A percentile compares a stretch with the other conserved stretches of the same genome.
Evolutionary conservation across 2,329 filamentous ascomycete genomes (phyloP).

Genomic region (Laburnicola sp.): DNA sequence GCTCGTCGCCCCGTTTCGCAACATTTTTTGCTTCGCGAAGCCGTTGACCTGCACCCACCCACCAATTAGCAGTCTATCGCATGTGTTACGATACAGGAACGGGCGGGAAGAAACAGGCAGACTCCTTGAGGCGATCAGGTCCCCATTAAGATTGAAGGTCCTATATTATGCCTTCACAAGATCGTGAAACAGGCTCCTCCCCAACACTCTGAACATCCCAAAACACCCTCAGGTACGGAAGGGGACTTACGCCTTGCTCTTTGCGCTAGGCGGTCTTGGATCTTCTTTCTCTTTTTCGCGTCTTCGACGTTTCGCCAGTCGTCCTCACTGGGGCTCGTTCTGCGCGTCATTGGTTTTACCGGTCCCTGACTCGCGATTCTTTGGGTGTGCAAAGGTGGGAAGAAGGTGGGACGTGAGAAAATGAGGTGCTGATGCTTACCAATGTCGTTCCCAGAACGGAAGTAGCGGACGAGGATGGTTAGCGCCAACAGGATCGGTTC

Average conservation of each 20-base stretch:
- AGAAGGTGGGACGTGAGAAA: not conserved
- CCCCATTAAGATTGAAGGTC: conserved; percentile 8
- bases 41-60: conserved; percentile 10
- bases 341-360: conserved; percentile 23
- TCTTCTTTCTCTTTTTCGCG: conserved; percentile 45
- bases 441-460: not conserved
- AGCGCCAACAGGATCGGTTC: not conserved
- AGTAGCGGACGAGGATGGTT: not conserved
- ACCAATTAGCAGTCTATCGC: conserved; percentile 7
- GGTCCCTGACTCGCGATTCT: not conserved
- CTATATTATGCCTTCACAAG: conserved; percentile 15
- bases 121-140: conserved; percentile 12
- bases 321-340: conserved; percentile 28
- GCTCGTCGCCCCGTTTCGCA: conserved; percentile 12
- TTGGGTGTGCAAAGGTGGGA: not conserved
- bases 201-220: not conserved
- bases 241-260: conserved; percentile 41
- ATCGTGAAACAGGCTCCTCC: conserved; percentile 1
- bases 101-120: not conserved
- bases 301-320: conserved; percentile 43
- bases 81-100: conserved; percentile 3
- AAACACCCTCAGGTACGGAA: not conserved
- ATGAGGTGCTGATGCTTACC: conserved; percentile 5
- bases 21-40: conserved; percentile 19
- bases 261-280: conserved; percentile 48